Conservation (phyloP, 176 grass and related monocot species). For the Paspalum notatum region DNA sequence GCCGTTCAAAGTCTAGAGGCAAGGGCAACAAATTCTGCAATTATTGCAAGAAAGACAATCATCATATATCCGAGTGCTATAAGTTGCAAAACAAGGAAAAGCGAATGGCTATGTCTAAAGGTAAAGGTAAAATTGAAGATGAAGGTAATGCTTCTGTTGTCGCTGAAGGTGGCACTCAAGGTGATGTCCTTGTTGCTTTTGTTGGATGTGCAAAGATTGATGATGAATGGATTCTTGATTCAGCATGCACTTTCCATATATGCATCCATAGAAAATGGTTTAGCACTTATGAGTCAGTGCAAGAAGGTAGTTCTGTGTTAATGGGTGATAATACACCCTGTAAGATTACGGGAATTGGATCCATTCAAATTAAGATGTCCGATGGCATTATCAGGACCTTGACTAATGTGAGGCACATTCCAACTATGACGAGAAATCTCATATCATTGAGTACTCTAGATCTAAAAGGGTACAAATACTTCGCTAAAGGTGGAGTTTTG, state of each 20-base stretch:
- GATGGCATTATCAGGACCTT: background rate
- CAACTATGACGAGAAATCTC: background rate
- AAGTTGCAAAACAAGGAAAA: constrained; percentile 35
- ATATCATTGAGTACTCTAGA: constrained; percentile 34
- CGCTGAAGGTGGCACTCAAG: background rate
- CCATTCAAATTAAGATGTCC: background rate
- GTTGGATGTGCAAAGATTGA: background rate
- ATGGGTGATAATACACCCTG: background rate
- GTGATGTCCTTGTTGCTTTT: background rate
- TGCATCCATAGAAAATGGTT: constrained; percentile 20
- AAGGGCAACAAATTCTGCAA: background rate
- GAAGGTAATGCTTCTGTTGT: constrained; percentile 3
- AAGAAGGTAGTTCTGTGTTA: background rate
- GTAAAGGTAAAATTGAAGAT: background rate
- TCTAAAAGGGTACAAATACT: background rate
- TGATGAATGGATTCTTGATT: constrained; percentile 28
- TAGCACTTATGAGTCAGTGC: background rate
- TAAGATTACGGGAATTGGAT: background rate
- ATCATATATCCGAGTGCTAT: constrained; percentile 9
- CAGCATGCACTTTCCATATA: constrained; percentile 33
- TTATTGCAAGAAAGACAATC: constrained; percentile 23
- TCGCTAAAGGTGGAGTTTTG: too few relatives aligned
- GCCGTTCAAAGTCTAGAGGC: background rate
- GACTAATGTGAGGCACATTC: background rate
- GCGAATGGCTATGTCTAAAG: background rate